Conservation (phyloP, 768 basidiomycete genomes). For the Lactarius hengduanensis region DNA sequence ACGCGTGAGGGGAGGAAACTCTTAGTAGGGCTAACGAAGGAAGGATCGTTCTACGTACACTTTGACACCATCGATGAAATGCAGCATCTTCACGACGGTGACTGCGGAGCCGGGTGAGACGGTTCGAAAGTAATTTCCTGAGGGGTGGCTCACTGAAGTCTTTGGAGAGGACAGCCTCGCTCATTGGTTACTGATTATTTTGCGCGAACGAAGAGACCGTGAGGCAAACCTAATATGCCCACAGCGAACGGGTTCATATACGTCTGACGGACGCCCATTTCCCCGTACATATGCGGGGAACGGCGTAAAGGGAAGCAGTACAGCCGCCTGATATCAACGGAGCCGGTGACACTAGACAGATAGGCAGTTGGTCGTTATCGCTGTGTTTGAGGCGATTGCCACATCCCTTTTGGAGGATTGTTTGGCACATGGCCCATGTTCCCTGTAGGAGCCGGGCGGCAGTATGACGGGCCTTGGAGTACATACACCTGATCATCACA, state of each 20-base stretch:
- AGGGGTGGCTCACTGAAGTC: constrained; percentile 10
- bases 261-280: background rate
- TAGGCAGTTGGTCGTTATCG: background rate
- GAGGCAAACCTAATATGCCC: background rate
- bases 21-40: background rate
- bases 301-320: background rate
- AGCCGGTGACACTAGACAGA: background rate
- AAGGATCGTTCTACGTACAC: constrained; percentile 4
- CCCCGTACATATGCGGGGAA: too few relatives aligned
- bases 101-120: constrained; percentile 4
- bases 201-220: background rate
- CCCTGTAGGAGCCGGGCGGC: background rate
- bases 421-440: background rate
- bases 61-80: constrained; percentile 19
- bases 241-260: background rate
- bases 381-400: background rate
- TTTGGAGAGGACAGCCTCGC: background rate
- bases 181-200: background rate
- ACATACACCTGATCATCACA: background rate
- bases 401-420: background rate
- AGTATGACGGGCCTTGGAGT: background rate
- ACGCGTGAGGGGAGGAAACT: background rate
- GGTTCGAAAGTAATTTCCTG: too few relatives aligned
- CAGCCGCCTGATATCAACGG: background rate
- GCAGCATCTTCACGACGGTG: constrained; percentile 17